phyloP scores from a whole-genome alignment of 371 early-diverging fungal species.

The Mortierella sp. region DNA sequence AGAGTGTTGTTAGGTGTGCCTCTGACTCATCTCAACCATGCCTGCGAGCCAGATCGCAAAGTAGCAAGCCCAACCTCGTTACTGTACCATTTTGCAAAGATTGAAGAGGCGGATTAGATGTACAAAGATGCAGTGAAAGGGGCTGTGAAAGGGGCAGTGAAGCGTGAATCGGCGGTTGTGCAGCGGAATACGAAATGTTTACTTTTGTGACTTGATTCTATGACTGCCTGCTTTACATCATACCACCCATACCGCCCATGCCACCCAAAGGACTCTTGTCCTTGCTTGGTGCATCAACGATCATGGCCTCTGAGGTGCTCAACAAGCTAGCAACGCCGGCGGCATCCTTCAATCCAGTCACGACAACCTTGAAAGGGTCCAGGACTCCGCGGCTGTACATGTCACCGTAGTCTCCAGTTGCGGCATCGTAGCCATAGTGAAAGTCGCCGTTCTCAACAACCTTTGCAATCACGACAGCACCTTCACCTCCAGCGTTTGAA shows the following conservation, averaged over 20 bases:
- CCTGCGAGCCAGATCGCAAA: too few relatives aligned
- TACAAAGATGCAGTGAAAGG: not conserved
- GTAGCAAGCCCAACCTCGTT: too few relatives aligned
- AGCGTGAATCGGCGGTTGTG: too few relatives aligned
- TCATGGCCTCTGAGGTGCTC: slow-evolving; percentile 97
- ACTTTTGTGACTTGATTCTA: not conserved
- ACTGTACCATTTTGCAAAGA: too few relatives aligned
- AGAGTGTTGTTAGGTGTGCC: not conserved
- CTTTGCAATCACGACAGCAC: slow-evolving; percentile 96
- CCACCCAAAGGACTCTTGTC: slow-evolving; percentile 58
- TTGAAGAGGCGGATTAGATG: too few relatives aligned
- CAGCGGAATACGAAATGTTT: too few relatives aligned
- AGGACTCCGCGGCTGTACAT: slow-evolving; percentile 96
- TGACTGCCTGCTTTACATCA: slow-evolving; percentile 10
- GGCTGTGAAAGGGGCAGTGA: too few relatives aligned
- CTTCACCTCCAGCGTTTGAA: slow-evolving; percentile 96
- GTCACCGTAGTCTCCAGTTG: slow-evolving; percentile 90
- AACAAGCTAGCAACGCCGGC: slow-evolving; percentile 95
- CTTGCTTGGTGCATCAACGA: slow-evolving; percentile 93
- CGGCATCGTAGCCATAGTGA: slow-evolving; percentile 94
- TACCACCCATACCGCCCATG: slow-evolving; percentile 77
- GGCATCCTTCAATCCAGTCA: slow-evolving; percentile 96
- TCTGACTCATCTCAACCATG: too few relatives aligned
- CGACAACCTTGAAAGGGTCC: slow-evolving; percentile 98
- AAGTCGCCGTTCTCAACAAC: slow-evolving; percentile 84